A percentile compares a stretch with the other conserved stretches of the same genome.
phyloP scores from a whole-genome alignment of 345 rosid species.

The Eutrema heterophyllum region DNA sequence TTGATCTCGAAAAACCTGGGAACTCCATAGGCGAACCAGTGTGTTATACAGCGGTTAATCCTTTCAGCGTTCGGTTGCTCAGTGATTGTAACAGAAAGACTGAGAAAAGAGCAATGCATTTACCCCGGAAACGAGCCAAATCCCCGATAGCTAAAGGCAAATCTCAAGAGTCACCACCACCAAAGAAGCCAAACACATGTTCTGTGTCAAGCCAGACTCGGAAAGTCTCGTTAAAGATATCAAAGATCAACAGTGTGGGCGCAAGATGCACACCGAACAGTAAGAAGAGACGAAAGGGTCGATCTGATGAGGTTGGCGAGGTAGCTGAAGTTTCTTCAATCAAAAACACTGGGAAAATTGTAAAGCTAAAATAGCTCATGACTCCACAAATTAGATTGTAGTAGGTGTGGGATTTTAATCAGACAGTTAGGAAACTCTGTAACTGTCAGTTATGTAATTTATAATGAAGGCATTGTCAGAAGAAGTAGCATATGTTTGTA shows the following conservation, averaged over 20 bases:
- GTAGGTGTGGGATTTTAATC: neutral
- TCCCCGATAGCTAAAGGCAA: slow-evolving; percentile 41
- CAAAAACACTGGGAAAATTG: neutral
- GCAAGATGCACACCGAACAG: slow-evolving; percentile 60
- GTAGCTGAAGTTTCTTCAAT: slow-evolving; percentile 25
- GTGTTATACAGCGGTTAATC: slow-evolving; percentile 70
- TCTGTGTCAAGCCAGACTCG: slow-evolving; percentile 30
- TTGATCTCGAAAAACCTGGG: slow-evolving; percentile 55
- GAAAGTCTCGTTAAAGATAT: slow-evolving; percentile 44
- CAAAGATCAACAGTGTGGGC: slow-evolving; percentile 44
- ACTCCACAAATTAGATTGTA: slow-evolving; percentile 15
- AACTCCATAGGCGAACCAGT: slow-evolving; percentile 30
- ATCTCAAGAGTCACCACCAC: slow-evolving; percentile 7
- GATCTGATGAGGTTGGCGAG: slow-evolving; percentile 32
- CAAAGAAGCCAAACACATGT: slow-evolving; percentile 27
- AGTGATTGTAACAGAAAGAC: slow-evolving; percentile 26
- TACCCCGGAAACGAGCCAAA: slow-evolving; percentile 53
- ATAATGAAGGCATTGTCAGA: slow-evolving; percentile 11
- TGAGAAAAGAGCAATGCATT: slow-evolving; percentile 23
- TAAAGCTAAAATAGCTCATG: slow-evolving; percentile 7
- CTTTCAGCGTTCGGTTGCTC: slow-evolving; percentile 61
- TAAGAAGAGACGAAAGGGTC: slow-evolving; percentile 70
- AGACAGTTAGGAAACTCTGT: slow-evolving; percentile 20
- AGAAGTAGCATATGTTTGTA: slow-evolving; percentile 12
- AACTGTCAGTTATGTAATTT: slow-evolving; percentile 29